Evolutionary conservation across 2,329 filamentous ascomycete genomes (phyloP).

Genomic region (Dactylellina drechsleri): DNA sequence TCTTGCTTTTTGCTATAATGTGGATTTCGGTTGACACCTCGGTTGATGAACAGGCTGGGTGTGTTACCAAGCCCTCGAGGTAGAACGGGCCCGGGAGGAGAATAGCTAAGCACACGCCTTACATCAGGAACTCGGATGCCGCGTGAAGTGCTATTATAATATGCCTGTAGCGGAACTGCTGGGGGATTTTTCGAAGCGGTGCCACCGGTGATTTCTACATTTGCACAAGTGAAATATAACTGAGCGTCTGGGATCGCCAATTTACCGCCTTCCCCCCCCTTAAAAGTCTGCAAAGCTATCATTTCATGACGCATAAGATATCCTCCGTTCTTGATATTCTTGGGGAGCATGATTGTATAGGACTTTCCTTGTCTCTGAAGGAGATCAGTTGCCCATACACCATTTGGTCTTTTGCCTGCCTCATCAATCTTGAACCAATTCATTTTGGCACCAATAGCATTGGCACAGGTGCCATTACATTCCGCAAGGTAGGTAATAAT

Average conservation of each 20-base stretch:
- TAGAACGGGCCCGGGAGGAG: too few relatives aligned
- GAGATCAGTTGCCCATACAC: neutral
- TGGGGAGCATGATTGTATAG: constrained; percentile 62
- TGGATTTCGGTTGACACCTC: too few relatives aligned
- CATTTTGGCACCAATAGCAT: constrained; percentile 62
- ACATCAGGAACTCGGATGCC: too few relatives aligned
- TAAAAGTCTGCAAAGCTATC: constrained; percentile 61
- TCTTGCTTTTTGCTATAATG: too few relatives aligned
- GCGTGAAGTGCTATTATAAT: too few relatives aligned
- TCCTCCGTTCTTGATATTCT: constrained; percentile 60
- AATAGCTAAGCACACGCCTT: too few relatives aligned
- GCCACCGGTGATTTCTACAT: neutral
- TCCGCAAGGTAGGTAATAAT: constrained; percentile 65
- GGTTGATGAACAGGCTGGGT: too few relatives aligned
- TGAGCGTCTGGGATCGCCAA: neutral
- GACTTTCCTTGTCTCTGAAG: constrained; percentile 66
- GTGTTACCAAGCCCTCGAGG: too few relatives aligned
- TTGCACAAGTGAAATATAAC: neutral
- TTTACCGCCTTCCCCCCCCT: neutral
- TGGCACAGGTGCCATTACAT: constrained; percentile 62
- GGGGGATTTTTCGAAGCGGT: neutral
- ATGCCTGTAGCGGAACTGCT: too few relatives aligned
- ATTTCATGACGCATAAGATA: constrained; percentile 69
- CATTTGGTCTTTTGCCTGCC: neutral
- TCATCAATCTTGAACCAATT: neutral